Conservation (phyloP, 2,329 filamentous ascomycete species). For the Lasiodiplodia hormozganensis region DNA sequence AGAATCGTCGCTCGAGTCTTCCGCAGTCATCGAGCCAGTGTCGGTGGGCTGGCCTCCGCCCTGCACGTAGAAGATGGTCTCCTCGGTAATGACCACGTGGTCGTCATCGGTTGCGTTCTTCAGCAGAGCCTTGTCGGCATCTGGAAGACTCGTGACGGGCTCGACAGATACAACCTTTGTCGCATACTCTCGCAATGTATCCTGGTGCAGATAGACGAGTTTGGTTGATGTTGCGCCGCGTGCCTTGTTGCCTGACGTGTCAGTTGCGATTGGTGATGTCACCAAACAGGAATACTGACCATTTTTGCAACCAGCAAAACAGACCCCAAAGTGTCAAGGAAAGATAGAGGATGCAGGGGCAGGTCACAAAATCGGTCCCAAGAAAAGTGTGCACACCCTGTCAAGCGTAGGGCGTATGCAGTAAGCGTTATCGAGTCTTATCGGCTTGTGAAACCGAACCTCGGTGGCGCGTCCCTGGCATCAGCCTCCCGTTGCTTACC, state of each 20-base stretch:
- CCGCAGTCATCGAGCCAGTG: slow-evolving; percentile 61
- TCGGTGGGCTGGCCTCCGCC: slow-evolving; percentile 78
- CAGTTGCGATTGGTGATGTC: neutral
- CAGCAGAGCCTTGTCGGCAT: slow-evolving; percentile 62
- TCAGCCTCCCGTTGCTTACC: neutral
- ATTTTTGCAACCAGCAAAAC: neutral
- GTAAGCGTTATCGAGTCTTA: neutral
- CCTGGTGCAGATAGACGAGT: slow-evolving; percentile 49
- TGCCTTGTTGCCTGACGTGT: slow-evolving; percentile 6
- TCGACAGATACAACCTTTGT: slow-evolving; percentile 57
- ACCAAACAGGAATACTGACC: neutral
- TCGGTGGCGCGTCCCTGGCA: neutral
- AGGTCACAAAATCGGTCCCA: neutral
- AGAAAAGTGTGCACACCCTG: neutral
- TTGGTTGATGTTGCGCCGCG: slow-evolving; percentile 12
- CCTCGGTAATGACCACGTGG: slow-evolving; percentile 65
- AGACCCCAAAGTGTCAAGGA: neutral
- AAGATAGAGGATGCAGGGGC: neutral
- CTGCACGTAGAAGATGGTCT: slow-evolving; percentile 78
- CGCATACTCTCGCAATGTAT: slow-evolving; percentile 50
- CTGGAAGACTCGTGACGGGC: slow-evolving; percentile 58
- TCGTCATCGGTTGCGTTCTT: slow-evolving; percentile 61
- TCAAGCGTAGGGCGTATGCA: slow-evolving; percentile 10
- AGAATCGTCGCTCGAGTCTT: slow-evolving; percentile 13
- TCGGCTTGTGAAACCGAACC: neutral